Evolutionary conservation across 164 flowering plant species (phyloP).

Genomic region (Warburgia ugandensis): DNA sequence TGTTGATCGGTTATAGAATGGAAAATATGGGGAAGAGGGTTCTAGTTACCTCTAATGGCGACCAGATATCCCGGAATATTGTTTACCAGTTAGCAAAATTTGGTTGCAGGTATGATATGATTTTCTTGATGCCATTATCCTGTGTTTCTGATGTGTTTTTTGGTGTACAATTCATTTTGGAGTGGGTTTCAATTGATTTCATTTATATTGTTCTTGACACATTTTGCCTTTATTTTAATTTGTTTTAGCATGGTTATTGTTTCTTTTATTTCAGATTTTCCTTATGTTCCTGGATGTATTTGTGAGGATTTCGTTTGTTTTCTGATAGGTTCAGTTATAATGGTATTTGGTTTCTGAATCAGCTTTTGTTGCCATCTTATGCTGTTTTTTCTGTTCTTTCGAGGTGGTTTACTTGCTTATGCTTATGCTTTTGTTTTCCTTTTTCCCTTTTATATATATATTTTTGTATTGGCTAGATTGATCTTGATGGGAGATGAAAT

Average conservation of each 20-base stretch:
- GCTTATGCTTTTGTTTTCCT: not conserved
- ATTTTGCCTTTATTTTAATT: not conserved
- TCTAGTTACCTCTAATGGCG: constrained; percentile 70
- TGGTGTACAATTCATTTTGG: not conserved
- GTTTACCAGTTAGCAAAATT: constrained; percentile 55
- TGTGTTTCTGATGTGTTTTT: constrained; percentile 2
- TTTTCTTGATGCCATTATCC: not conserved
- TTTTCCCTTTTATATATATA: not conserved
- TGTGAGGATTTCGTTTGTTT: not conserved
- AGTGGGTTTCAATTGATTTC: not conserved
- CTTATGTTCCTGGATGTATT: not conserved
- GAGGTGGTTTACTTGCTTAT: not conserved
- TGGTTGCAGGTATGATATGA: constrained; percentile 61
- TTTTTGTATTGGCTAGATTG: constrained; percentile 32
- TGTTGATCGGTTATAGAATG: too few relatives aligned
- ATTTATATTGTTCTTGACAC: not conserved
- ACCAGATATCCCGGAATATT: constrained; percentile 53
- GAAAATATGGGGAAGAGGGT: constrained; percentile 48
- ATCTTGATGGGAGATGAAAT: constrained; percentile 77
- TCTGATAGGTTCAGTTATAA: constrained; percentile 1
- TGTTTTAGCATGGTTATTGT: not conserved
- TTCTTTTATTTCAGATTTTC: not conserved
- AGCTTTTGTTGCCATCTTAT: not conserved
- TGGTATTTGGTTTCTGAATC: not conserved
- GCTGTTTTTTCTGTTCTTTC: not conserved